These are phyloP conservation scores for Protea cynaroides DNA, from an alignment of 164 flowering plant genomes.

Conservation along the genomic window DNA sequence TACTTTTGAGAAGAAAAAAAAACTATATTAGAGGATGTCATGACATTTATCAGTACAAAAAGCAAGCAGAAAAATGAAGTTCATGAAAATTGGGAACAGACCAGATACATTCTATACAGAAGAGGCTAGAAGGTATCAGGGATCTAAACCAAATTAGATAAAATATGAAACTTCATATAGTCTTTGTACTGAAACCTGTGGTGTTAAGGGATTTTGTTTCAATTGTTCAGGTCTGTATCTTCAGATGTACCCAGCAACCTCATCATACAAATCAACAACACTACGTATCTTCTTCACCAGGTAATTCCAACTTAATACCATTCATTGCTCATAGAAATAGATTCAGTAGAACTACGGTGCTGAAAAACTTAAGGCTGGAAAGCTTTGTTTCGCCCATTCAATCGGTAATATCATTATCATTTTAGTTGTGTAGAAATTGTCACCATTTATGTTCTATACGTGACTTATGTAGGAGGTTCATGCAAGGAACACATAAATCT, in stretches of 20 bases:
- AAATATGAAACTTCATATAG: background rate
- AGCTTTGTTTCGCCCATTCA: no score
- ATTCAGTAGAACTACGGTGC: no score
- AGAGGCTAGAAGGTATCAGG: slow-evolving; percentile 66
- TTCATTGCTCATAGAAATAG: background rate
- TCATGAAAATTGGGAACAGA: slow-evolving; percentile 82
- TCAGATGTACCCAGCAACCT: slow-evolving; percentile 69
- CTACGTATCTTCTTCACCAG: slow-evolving; percentile 69
- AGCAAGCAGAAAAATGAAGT: slow-evolving; percentile 58
- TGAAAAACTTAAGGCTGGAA: no score
- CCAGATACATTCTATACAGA: slow-evolving; percentile 82
- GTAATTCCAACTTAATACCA: slow-evolving; percentile 24
- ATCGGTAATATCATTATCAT: no score
- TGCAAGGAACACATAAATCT: no score
- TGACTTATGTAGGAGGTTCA: no score
- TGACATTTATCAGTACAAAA: slow-evolving; percentile 5
- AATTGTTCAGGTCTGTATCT: slow-evolving; percentile 50
- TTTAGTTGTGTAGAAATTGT: no score
- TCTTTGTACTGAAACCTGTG: background rate
- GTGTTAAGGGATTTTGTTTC: background rate
- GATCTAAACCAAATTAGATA: background rate
- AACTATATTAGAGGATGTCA: background rate
- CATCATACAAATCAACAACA: slow-evolving; percentile 47
- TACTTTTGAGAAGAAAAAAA: background rate
- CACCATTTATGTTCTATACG: no score